These are phyloP conservation scores for Candida qinlingensis DNA, from an alignment of 805 yeast species.

Conservation along the genomic window DNA sequence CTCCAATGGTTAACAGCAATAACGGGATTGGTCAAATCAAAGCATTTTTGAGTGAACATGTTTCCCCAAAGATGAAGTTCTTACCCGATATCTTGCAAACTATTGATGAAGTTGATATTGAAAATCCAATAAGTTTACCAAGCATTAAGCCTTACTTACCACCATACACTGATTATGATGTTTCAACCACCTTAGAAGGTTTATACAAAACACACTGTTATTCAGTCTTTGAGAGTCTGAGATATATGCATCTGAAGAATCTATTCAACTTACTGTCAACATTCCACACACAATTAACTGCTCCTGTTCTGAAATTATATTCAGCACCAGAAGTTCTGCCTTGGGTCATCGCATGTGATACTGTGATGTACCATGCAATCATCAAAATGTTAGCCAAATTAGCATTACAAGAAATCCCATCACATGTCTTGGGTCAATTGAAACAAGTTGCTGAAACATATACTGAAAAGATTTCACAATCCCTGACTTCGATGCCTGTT, in stretches of 20 bases:
- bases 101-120: conserved; percentile 17
- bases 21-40: conserved; percentile 9
- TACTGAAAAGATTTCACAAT: conserved; percentile 37
- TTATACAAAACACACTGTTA: conserved; percentile 62
- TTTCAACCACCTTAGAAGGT: conserved; percentile 56
- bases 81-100: conserved; percentile 15
- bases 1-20: conserved; percentile 15
- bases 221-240: conserved; percentile 55
- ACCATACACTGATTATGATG: conserved; percentile 21
- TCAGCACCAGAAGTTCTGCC: conserved; percentile 40
- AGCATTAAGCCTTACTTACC: conserved; percentile 24
- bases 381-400: conserved; percentile 58
- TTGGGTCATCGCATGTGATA: conserved; percentile 71
- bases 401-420: conserved; percentile 53
- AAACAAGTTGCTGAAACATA: conserved; percentile 46
- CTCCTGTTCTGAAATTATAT: conserved; percentile 57
- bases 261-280: conserved; percentile 47
- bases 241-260: conserved; percentile 62
- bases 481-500: conserved; percentile 43
- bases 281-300: conserved; percentile 52
- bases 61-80: conserved; percentile 16
- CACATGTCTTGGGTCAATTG: conserved; percentile 47
- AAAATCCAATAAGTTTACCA: conserved; percentile 33
- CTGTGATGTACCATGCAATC: conserved; percentile 48
- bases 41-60: conserved; percentile 16